Evolutionary conservation across 2,329 filamentous ascomycete genomes (phyloP).

Genomic region (Colletotrichum lini): DNA sequence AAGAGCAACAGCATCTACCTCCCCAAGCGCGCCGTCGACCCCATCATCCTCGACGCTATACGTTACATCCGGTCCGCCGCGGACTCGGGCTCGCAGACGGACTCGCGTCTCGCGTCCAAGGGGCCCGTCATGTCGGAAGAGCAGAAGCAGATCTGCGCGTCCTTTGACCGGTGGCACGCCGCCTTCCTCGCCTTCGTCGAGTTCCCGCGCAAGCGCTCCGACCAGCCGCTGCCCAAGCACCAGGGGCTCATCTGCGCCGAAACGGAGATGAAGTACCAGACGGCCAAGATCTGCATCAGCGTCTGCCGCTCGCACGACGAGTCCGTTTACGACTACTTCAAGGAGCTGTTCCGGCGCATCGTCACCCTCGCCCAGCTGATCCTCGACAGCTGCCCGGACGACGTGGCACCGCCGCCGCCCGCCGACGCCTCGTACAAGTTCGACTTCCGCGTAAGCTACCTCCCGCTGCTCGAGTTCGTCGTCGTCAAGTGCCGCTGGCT

Average conservation of each 20-base stretch:
- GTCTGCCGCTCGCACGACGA: constrained; percentile 36
- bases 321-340: constrained; percentile 34
- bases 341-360: constrained; percentile 25
- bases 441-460: constrained; percentile 35
- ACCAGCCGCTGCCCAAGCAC: constrained; percentile 25
- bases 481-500: constrained; percentile 40
- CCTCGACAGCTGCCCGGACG: constrained; percentile 5
- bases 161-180: constrained; percentile 32
- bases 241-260: constrained; percentile 27
- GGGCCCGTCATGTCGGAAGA: constrained; percentile 30
- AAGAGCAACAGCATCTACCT: constrained; percentile 30
- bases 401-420: neutral
- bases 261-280: constrained; percentile 37
- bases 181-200: constrained; percentile 31
- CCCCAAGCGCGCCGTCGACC: constrained; percentile 34
- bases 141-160: constrained; percentile 28
- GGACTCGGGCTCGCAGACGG: constrained; percentile 28
- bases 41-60: constrained; percentile 38
- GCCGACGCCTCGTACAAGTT: constrained; percentile 13
- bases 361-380: constrained; percentile 21
- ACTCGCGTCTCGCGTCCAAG: constrained; percentile 32
- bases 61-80: constrained; percentile 24
- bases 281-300: constrained; percentile 36
- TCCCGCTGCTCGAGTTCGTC: constrained; percentile 35
- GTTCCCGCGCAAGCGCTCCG: constrained; percentile 1